phyloP scores from a whole-genome alignment of 768 basidiomycete genomes.

The Cyclocybe cylindracea region DNA sequence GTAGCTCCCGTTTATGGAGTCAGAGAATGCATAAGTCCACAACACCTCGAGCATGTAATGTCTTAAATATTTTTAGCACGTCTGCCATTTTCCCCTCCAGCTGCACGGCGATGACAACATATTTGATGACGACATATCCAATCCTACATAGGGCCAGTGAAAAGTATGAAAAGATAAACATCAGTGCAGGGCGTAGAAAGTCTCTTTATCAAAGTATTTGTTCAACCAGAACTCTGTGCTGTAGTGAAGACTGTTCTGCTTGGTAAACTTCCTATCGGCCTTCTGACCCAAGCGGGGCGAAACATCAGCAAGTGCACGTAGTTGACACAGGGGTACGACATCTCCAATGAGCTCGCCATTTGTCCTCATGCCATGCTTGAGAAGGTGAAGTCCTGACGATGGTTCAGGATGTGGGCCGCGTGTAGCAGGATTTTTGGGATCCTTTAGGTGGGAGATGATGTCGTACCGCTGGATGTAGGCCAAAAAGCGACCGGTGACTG shows the following conservation, averaged over 20 bases:
- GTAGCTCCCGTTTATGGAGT: too few species aligned
- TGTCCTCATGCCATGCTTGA: conserved; percentile 17
- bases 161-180: background rate
- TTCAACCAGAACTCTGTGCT: conserved; percentile 28
- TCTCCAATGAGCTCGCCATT: conserved; percentile 22
- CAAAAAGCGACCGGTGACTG: too few species aligned
- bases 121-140: background rate
- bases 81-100: too few species aligned
- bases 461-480: too few species aligned
- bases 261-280: conserved; percentile 22
- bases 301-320: conserved; percentile 24
- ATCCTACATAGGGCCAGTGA: background rate
- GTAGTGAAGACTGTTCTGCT: conserved; percentile 21
- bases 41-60: too few species aligned
- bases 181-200: conserved; percentile 11
- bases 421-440: too few species aligned
- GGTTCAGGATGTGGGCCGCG: conserved; percentile 18
- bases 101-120: too few species aligned
- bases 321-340: conserved; percentile 23
- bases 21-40: too few species aligned
- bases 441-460: too few species aligned
- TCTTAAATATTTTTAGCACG: too few species aligned
- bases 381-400: conserved; percentile 20
- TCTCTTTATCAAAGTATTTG: conserved; percentile 33
- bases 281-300: conserved; percentile 25